Base-by-base conservation (phyloP, 345 rosid species). In the Gynandropsis gynandra region DNA sequence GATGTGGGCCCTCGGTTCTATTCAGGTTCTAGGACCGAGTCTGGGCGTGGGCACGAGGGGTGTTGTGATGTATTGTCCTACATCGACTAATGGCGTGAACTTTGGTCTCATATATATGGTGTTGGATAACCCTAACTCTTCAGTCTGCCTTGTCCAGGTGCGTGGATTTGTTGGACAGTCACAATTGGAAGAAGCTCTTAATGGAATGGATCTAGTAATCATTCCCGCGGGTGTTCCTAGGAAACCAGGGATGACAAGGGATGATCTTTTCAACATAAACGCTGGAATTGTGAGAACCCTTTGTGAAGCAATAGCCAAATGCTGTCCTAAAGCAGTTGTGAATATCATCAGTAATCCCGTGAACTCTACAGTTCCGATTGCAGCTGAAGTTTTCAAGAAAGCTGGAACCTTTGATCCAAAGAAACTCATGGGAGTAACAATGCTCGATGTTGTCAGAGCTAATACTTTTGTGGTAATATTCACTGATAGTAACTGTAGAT, bases 191-290 rank as follows among this genome's bases (percentile, higher is more conserved):
- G 84, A 76, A 51, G 98, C 98, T 1, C 85, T 87, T 21, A 81
- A 69, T 14, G 98, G 97, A 46, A 88, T 87, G 90, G 90, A 92
- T 70, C 79, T 88, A 54, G 87, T 85, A 55, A 72, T 92, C 20
- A 85, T 92, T 55, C 99, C 95, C 16, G 99, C 99, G 15, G 95
- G 99, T 56, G 81, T 92, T 67, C 97, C 94, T 3, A 80, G 99
- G 73, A 92, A 92, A 59, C 97, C 99, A 3, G 99, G 99, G 68
- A 92, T 92, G 97, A 92, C 94, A 1, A 85, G 99, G 47, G 99
- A 92, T 67, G 97, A 92, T 78, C 81, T 92, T 18, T 92, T 88
- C 75, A 92, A 85, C 55, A 88, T 92, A 52, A 92, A 88, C 72
- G 95, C 99, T 27, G 99, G 97, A 59, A 92, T 88, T 34, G 97